phyloP scores from a whole-genome alignment of 345 rosid species.

The Linum lewisii region DNA sequence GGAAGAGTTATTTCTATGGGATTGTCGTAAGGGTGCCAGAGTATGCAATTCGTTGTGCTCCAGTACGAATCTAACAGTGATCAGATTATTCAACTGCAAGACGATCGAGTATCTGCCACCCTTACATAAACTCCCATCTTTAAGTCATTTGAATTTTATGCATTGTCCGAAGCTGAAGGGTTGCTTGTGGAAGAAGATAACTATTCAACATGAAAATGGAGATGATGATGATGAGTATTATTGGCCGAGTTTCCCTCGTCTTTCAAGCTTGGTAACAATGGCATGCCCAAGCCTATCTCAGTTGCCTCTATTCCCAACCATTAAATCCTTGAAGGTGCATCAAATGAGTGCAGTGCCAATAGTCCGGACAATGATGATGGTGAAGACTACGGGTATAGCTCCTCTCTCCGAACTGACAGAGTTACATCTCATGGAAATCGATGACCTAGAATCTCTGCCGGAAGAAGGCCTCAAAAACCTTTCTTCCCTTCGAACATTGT shows the following conservation, averaged over 20 bases:
- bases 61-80: neutral
- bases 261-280: neutral
- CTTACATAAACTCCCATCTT: neutral
- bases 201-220: too few relatives aligned
- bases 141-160: neutral
- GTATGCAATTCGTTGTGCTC: neutral
- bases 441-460: neutral
- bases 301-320: conserved; percentile 9
- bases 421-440: neutral
- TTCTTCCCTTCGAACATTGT: neutral
- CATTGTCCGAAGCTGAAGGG: neutral
- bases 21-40: neutral
- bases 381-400: neutral
- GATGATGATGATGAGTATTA: neutral
- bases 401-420: neutral
- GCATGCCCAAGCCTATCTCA: neutral
- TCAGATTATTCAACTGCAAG: neutral
- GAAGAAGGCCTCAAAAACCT: conserved; percentile 9
- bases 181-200: neutral
- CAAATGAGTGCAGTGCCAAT: neutral
- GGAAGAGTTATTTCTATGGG: neutral
- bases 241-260: neutral
- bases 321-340: neutral
- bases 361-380: neutral
- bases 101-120: neutral